Conservation (phyloP, 768 basidiomycete genomes). For the Suillus cothurnatus region DNA sequence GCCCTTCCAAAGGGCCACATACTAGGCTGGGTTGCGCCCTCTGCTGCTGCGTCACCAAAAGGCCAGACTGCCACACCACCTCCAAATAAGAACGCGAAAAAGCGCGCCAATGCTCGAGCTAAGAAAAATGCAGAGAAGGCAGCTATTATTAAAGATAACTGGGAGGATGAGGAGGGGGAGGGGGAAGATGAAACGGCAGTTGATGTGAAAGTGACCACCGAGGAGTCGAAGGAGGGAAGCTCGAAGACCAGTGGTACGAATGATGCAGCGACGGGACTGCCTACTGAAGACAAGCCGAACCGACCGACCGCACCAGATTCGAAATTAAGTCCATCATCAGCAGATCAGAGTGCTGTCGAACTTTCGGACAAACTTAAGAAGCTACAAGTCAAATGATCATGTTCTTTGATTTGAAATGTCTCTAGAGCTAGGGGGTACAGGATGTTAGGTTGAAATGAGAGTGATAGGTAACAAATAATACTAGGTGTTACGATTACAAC, state of each 20-base stretch:
- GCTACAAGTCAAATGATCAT: constrained; percentile 52
- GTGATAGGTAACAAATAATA: constrained; percentile 1
- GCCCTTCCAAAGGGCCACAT: constrained; percentile 78
- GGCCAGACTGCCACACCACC: constrained; percentile 35
- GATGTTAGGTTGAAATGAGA: not conserved
- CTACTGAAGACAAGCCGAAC: constrained; percentile 27
- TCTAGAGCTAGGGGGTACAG: constrained; percentile 6
- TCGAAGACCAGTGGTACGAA: constrained; percentile 19
- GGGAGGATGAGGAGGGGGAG: constrained; percentile 78
- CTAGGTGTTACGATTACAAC: constrained; percentile 12
- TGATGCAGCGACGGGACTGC: constrained; percentile 23
- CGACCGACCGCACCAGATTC: constrained; percentile 21
- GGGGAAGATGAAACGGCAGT: constrained; percentile 32
- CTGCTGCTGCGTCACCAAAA: constrained; percentile 40
- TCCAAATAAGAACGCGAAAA: constrained; percentile 80
- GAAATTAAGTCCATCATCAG: constrained; percentile 7
- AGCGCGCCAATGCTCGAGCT: constrained; percentile 78
- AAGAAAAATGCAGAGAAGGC: constrained; percentile 59
- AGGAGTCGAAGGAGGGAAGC: constrained; percentile 29
- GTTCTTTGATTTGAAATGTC: constrained; percentile 4
- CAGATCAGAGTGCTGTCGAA: constrained; percentile 22
- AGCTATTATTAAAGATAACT: constrained; percentile 68
- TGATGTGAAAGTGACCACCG: constrained; percentile 15
- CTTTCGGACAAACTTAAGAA: constrained; percentile 58
- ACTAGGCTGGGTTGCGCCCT: constrained; percentile 75